Evolutionary conservation across 2,329 filamentous ascomycete species (phyloP), one percentile per base, ranked within the genome.

Genomic region (Ploettnerulaceae sp.): DNA sequence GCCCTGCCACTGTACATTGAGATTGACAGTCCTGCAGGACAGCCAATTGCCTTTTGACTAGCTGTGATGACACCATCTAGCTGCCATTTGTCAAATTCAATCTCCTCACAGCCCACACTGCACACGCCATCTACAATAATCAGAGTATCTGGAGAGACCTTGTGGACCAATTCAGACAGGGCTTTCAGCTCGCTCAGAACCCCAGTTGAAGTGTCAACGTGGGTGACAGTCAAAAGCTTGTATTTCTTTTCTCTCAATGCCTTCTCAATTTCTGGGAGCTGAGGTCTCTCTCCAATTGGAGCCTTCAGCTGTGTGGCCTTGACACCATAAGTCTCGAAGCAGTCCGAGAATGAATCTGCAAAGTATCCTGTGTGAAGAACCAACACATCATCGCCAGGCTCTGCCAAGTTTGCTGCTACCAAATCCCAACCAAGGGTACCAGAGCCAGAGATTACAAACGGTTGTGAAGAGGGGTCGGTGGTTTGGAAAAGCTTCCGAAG

Each of bases 331-430:
- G 87, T 87, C 64, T 84, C 78, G 64, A 98, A 80, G 71, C 90
- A 96, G 69, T 95, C 84, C 57, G 88, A 87, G 64, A 98, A 96
- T 48, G 84, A 89, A 67, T 97, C 90, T 57, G 86, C 90, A 64
- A 98, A 98, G 77, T 98, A 98, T 56, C 93, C 93, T 32, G 89
- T 94, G 73, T 95, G 90, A 14, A 98, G 79, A 45, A 98, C 90
- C 31, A 98, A 77, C 18, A 86, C 93, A 49, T 95, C 80, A 64
- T 98, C 93, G 50, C 87, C 90, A 40, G 82, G 77, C 72, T 98
- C 91, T 51, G 88, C 77, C 53, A 98, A 72, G 72, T 97, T 98
- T 59, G 89, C 84, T n/a, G 89, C 85, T 35, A 97, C 89, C 49
- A 97, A 72, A 65, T 98, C 93, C 93, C 93, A 98, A 51, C 93